Percentiles rank a stretch among this genome's conserved stretches.
Evolutionary conservation across 2,329 filamentous ascomycete genomes (phyloP).

Genomic region (Sporothrix pseudoabietina): DNA sequence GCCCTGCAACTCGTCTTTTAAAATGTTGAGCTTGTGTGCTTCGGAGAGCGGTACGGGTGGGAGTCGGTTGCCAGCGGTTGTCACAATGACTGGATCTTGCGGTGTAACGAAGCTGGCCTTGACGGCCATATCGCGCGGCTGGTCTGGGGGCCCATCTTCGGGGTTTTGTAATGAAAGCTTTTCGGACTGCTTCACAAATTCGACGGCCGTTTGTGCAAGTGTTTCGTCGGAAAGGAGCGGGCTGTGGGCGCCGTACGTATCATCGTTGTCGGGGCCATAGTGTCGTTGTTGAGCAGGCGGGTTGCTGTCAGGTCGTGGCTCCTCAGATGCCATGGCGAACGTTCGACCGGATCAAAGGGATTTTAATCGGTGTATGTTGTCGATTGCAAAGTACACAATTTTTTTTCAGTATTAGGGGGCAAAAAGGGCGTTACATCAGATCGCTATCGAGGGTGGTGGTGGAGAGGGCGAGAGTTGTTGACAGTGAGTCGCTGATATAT

Average conservation of each 20-base stretch:
- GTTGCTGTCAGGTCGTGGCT: neutral
- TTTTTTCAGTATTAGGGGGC: neutral
- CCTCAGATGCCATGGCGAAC: neutral
- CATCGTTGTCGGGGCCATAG: neutral
- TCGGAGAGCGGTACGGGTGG: constrained; percentile 71
- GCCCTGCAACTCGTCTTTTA: constrained; percentile 55
- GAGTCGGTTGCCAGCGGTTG: constrained; percentile 65
- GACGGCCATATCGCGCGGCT: constrained; percentile 53
- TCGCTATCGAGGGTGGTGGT: constrained; percentile 4
- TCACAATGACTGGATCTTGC: constrained; percentile 71
- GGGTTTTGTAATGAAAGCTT: constrained; percentile 53
- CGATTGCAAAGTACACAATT: too few species aligned
- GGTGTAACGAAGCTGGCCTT: constrained; percentile 68
- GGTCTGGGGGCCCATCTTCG: constrained; percentile 30
- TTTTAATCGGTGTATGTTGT: neutral
- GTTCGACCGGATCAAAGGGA: neutral
- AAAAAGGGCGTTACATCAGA: neutral
- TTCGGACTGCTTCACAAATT: constrained; percentile 64
- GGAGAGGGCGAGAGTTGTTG: neutral
- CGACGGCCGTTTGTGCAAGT: constrained; percentile 50
- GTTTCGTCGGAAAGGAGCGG: constrained; percentile 34
- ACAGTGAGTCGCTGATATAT: constrained; percentile 5
- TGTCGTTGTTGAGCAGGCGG: neutral
- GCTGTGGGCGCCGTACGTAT: neutral
- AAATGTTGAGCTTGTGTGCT: constrained; percentile 67